Conservation (phyloP, 1,284 basidiomycete genomes). For the Ceratobasidium sp. region DNA sequence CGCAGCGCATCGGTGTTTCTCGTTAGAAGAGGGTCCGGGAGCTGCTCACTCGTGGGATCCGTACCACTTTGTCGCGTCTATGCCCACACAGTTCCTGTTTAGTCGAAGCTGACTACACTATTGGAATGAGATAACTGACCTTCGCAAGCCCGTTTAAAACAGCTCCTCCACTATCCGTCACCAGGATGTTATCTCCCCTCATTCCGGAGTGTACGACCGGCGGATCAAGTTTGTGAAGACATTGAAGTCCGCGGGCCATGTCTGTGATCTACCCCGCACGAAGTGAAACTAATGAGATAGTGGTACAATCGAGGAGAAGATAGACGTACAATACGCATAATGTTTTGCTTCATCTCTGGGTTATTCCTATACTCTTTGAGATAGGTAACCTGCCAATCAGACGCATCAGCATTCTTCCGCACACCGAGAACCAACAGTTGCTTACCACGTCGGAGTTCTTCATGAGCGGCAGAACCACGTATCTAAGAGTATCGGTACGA, state of each 20-base stretch:
- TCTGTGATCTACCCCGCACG: slow-evolving; percentile 8
- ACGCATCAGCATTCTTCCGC: too few species aligned
- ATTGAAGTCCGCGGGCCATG: slow-evolving; percentile 6
- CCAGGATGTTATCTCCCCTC: slow-evolving; percentile 12
- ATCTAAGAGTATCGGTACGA: background rate
- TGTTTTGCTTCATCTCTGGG: slow-evolving; percentile 3
- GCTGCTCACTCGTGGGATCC: too few species aligned
- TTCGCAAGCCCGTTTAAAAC: slow-evolving; percentile 1
- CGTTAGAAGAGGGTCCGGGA: too few species aligned
- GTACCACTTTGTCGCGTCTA: too few species aligned
- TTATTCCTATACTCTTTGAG: slow-evolving; percentile 12
- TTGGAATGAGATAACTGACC: too few species aligned
- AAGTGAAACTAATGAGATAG: background rate
- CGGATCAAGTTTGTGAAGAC: slow-evolving; percentile 1
- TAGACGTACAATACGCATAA: slow-evolving; percentile 16
- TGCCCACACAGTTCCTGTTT: too few species aligned
- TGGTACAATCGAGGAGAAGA: too few species aligned
- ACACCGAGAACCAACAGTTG: too few species aligned
- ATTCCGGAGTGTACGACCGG: slow-evolving; percentile 19
- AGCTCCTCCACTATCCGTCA: background rate
- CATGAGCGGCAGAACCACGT: slow-evolving; percentile 7
- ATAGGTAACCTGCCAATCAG: slow-evolving; percentile 12
- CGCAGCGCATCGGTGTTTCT: too few species aligned
- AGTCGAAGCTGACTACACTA: too few species aligned
- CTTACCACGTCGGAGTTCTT: slow-evolving; percentile 22